phyloP scores from a whole-genome alignment of 2,329 filamentous ascomycete genomes.

The Mycosphaerella sp. region DNA sequence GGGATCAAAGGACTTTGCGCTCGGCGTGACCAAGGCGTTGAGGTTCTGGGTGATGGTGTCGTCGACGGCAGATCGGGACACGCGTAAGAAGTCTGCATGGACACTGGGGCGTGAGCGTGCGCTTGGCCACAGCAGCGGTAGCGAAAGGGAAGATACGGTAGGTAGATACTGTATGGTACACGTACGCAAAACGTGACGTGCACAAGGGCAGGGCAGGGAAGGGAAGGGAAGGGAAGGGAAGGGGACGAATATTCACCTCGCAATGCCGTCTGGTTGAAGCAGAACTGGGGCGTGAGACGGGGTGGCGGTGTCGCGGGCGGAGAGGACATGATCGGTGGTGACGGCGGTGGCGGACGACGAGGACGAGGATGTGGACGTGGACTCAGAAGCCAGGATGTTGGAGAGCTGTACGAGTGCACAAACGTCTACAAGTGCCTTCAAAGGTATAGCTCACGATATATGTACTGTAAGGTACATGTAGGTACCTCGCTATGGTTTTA shows the following conservation, averaged over 20 bases:
- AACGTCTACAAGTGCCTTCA: neutral
- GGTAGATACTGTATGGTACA: no score
- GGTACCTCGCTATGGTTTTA: no score
- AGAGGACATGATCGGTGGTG: neutral
- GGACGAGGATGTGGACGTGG: no score
- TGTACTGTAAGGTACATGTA: no score
- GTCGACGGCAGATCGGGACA: conserved; percentile 79
- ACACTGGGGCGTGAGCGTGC: conserved; percentile 31
- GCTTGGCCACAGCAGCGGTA: no score
- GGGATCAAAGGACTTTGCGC: conserved; percentile 68
- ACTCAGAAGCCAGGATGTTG: no score
- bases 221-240: no score
- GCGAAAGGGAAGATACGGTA: no score
- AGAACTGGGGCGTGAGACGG: conserved; percentile 44
- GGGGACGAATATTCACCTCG: conserved; percentile 35
- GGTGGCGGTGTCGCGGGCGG: conserved; percentile 20
- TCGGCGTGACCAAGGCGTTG: conserved; percentile 77
- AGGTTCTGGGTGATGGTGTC: conserved; percentile 91
- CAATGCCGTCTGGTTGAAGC: conserved; percentile 48
- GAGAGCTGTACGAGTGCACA: no score
- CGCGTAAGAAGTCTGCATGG: conserved; percentile 74
- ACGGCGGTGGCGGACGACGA: no score
- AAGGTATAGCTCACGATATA: neutral
- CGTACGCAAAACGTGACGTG: no score
- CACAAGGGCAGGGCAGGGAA: no score